Conservation (phyloP, 805 yeast genomes). For the Suhomyces sp. region DNA sequence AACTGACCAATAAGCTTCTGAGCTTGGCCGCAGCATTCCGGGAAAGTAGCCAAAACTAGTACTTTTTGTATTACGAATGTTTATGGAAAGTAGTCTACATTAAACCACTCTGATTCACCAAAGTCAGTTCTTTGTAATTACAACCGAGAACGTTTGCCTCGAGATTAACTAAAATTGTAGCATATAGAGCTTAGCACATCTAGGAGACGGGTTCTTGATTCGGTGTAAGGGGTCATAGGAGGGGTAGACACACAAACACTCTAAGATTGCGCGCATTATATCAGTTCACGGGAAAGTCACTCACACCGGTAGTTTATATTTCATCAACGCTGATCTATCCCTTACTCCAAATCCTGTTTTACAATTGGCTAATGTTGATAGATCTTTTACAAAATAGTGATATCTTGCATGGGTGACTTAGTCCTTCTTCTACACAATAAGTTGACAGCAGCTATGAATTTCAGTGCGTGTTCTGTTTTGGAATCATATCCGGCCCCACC, state of each 20-base stretch:
- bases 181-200: not conserved
- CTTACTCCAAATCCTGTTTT: not conserved
- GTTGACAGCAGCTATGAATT: not conserved
- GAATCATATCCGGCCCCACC: not conserved
- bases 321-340: not conserved
- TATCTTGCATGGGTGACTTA: not conserved
- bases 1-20: not conserved
- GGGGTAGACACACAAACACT: not conserved
- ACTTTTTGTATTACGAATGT: not conserved
- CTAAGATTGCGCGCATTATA: not conserved
- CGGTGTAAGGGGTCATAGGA: not conserved
- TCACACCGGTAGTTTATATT: not conserved
- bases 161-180: not conserved
- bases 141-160: not conserved
- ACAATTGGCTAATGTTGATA: not conserved
- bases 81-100: not conserved
- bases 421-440: not conserved
- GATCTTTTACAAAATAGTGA: not conserved
- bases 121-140: not conserved
- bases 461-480: not conserved
- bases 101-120: not conserved
- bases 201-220: not conserved
- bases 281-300: not conserved
- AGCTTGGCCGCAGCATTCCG: not conserved
- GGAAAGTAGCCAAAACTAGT: not conserved